Base-by-base conservation (phyloP, 345 rosid species). In the Cardamine occulta region DNA sequence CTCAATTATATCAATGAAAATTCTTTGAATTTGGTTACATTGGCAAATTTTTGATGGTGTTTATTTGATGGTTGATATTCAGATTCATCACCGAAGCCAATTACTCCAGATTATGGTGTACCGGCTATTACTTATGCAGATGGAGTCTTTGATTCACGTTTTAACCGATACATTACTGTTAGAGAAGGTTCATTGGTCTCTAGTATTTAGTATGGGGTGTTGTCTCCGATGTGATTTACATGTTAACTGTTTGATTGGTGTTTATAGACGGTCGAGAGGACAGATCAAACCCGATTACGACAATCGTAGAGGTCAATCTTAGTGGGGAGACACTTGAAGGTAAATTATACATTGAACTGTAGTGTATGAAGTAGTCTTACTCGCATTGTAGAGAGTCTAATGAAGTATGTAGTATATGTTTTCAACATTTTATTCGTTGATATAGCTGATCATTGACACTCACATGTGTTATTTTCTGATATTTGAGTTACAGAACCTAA, bases 71-170 rank as follows among this genome's bases (percentile, higher is more conserved):
- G 17, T 51, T 79, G 82, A 13, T 26, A 11, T 59, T 45, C 78
- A 89, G 96, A 76, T 87, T 69, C 89, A 49, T 48, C 79, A 70
- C 95, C 91, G 1, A 76, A 58, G 18, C 90, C 97, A 19, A 81
- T 94, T 60, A 90, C 99, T n/a, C 96, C 89, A 0, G 93, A 94
- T 79, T 88, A 85, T 72, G 96, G 96, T 14, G 84, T 77, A 44
- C 88, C 90, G 6, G 71, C 78, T 29, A 84, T 86, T 8, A 79
- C 88, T 79, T 94, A 85, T 80, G 97, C 97, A 34, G 99, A 94
- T 78, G 99, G 97, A 59, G 86, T 91, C 32, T 88, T 88, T 80
- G 97, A 94, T 80, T 14, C 76, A 18, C 87, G 86, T 32, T 83
- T 92, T 79, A 71, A 79, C 63, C 89, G 93, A 53, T 92, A 82